phyloP scores from a whole-genome alignment of 768 basidiomycete genomes.

The Imleria badia region DNA sequence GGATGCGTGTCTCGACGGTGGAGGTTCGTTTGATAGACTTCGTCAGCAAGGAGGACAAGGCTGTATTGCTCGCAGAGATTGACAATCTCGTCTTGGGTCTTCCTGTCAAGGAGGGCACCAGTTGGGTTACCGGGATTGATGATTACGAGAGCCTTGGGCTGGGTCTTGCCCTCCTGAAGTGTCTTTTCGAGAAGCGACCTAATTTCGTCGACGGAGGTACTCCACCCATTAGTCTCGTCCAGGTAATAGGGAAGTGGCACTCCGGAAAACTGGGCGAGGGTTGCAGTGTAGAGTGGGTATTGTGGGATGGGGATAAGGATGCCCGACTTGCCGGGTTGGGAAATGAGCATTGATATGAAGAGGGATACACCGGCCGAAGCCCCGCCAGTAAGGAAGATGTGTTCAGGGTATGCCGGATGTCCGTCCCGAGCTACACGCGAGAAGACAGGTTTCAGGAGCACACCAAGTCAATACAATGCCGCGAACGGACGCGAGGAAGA shows the following conservation, averaged over 20 bases:
- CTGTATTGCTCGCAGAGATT: constrained; percentile 79
- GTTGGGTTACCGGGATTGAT: constrained; percentile 99
- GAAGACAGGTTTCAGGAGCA: not conserved
- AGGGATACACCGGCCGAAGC: constrained; percentile 94
- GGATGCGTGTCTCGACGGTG: constrained; percentile 65
- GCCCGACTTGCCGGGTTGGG: constrained; percentile 57
- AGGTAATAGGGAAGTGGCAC: constrained; percentile 85
- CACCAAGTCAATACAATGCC: constrained; percentile 4
- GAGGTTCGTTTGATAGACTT: constrained; percentile 97
- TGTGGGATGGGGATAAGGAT: constrained; percentile 97
- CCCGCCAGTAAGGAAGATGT: constrained; percentile 94
- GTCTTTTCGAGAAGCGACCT: constrained; percentile 66
- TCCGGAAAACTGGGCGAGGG: constrained; percentile 85
- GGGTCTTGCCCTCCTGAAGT: constrained; percentile 50
- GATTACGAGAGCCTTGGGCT: constrained; percentile 84
- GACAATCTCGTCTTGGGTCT: constrained; percentile 75
- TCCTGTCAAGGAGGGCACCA: constrained; percentile 73
- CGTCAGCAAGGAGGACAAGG: constrained; percentile 92
- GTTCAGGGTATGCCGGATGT: constrained; percentile 72
- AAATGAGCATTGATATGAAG: constrained; percentile 76
- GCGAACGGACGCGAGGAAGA: not conserved
- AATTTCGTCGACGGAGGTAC: constrained; percentile 70
- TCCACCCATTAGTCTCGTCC: constrained; percentile 80
- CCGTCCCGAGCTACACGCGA: constrained; percentile 77
- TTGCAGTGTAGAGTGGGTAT: constrained; percentile 96